Evolutionary conservation across 352 stramenopile genomes (phyloP), one percentile per base, ranked within the genome.

Genomic region (Blastocystis sp.): DNA sequence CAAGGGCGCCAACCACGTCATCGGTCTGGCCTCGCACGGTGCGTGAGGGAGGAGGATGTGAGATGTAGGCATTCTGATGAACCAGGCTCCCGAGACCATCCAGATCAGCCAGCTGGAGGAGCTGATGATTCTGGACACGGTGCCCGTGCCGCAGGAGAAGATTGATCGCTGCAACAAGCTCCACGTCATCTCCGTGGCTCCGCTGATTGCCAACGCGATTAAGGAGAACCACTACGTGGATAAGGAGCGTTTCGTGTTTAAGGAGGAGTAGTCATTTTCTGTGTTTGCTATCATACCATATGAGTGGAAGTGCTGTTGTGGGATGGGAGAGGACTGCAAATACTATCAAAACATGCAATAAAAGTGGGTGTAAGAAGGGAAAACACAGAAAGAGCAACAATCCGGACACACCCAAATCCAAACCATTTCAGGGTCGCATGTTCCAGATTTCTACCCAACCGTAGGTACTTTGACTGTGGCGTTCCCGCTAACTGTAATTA

Each of bases 11-110:
- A 93, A 95, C 70, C 96, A 97, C 88, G 96, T 99, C 74, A 98
- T 98, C 91, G 96, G 96, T 14, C 99, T 99, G 91, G 96, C 95
- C 34, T 98, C 94, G 67, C 97, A 99, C 91, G 96, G 96, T 65
- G 92, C 99, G 21, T 97, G 97, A 5, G 76, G 60, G 41, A 28
- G 11, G 7, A 48, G 19, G 4, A 64, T 64, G 21, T n/a, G 21
- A n/a, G n/a, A 64, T 64, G n/a, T 64, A 64, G 59, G 59, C n/a
- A n/a, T 81, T n/a, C 61, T 81, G 53, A 19, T 81, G 61, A 81
- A 81, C 61, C 71, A 81, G 61, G 86, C 87, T 23, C 70, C 71
- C 9, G 61, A 90, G 38, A 10, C 43, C 14, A 79, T 90, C 17
- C 88, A 90, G 53, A 23, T 59, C n/a, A 23, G 34, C 11, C 3